These are phyloP conservation scores for Caryocar brasiliense DNA, from an alignment of 441 rosid genomes.

Conservation along the genomic window DNA sequence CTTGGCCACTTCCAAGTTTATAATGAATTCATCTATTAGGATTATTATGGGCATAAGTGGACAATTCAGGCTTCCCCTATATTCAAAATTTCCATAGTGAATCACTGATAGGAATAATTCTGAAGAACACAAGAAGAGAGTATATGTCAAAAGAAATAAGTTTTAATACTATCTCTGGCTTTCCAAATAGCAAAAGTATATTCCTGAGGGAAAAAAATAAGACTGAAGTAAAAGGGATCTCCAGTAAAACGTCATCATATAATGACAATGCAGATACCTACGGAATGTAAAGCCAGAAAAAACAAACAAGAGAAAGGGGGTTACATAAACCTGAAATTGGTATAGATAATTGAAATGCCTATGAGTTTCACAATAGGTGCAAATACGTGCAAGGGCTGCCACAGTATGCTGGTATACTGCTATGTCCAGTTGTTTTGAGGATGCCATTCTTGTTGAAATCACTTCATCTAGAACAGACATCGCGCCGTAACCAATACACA, in stretches of 20 bases:
- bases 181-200: neutral
- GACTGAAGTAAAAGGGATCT: no score
- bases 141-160: no score
- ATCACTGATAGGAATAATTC: no score
- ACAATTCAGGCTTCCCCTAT: no score
- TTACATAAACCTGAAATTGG: conserved; percentile 63
- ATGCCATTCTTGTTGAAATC: conserved; percentile 55
- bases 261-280: no score
- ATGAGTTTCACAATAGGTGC: conserved; percentile 78
- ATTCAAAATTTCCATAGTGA: no score
- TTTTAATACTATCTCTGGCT: no score
- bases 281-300: neutral
- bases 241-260: no score
- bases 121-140: no score
- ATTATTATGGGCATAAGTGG: no score
- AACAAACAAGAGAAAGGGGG: neutral
- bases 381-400: conserved; percentile 72
- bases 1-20: no score
- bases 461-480: conserved; percentile 81
- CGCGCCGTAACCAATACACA: conserved; percentile 78
- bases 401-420: conserved; percentile 55
- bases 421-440: conserved; percentile 49
- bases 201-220: neutral
- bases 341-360: conserved; percentile 87
- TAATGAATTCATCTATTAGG: no score